Base-by-base conservation (phyloP, 179 eudicot genomes). In the Nepenthes alata region DNA sequence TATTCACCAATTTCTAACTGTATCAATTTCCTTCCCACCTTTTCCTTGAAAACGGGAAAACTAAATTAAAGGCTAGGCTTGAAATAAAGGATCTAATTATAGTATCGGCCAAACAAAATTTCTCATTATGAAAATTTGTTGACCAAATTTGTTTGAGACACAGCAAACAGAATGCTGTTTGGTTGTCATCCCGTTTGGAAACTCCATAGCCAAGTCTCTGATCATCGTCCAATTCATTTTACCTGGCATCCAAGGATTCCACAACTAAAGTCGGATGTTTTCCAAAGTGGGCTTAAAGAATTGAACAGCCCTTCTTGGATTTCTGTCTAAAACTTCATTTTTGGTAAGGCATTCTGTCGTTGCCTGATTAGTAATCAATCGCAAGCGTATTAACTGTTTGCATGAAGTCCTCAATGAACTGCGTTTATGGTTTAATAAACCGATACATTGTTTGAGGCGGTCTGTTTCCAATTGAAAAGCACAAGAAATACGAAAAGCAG, bases 111-210 rank as follows among this genome's bases (percentile, higher is more conserved):
- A 4, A 41, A 41, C 45, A 41, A 41, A 41, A 41, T 4, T 41
- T 41, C 45, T 7, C 8, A 41, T 4, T 4, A 74, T 62, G 61
- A 66, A 47, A 56, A 57, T 47, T 12, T 56, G 58, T 69, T 69
- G 65, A 51, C 64, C 71, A 65, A 65, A 64, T 50, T 37, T 49
- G 15, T 62, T 67, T 71, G 57, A 48, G 34, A 15, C 50, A 60
- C 11, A 11, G 35, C 47, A 61, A 59, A 25, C 34, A 67, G 51
- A 59, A 35, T 10, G 15, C 3, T 50, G n/a, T 5, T 50, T 50
- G n/a, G 4, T 50, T 50, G 49, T 47, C 69, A 59, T 58, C 47
- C 63, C 53, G 25, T 47, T 37, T 52, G 47, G 4, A 74, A 58
- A 15, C 50, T 14, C 35, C 65, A 58, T 67, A 47, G 52, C 47